A percentile compares a stretch with the other conserved stretches of the same genome.
Evolutionary conservation across 2,329 filamentous ascomycete genomes (phyloP).

Genomic region (Chrysoporthe cubensis): DNA sequence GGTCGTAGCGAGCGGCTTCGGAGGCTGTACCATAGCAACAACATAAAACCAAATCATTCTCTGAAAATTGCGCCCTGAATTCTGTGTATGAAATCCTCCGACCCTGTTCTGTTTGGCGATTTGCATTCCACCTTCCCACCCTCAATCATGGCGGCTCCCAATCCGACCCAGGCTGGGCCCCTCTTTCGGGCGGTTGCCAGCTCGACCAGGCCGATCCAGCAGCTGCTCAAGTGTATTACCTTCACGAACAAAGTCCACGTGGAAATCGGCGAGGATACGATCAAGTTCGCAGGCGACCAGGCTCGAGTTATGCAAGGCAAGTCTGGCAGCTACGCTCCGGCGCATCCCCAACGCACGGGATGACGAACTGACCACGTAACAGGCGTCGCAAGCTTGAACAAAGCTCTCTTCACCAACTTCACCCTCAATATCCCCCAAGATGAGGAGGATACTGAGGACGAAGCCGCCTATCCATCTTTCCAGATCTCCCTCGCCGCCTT

Average conservation of each 20-base stretch:
- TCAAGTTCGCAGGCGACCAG: constrained; percentile 88
- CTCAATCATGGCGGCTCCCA: constrained; percentile 24
- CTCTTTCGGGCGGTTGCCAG: constrained; percentile 78
- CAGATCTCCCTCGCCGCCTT: constrained; percentile 86
- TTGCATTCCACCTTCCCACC: neutral
- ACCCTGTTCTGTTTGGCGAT: constrained; percentile 4
- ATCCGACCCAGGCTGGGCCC: constrained; percentile 37
- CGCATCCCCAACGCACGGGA: constrained; percentile 36
- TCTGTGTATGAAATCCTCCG: constrained; percentile 24
- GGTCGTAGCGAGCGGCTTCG: constrained; percentile 28
- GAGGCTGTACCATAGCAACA: constrained; percentile 47
- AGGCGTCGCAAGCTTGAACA: constrained; percentile 85
- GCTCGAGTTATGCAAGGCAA: constrained; percentile 88
- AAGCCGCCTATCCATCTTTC: constrained; percentile 67
- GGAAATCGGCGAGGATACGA: constrained; percentile 81
- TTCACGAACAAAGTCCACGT: constrained; percentile 63
- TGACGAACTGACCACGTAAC: constrained; percentile 1
- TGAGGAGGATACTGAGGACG: constrained; percentile 45
- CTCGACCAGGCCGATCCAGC: constrained; percentile 76
- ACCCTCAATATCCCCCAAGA: constrained; percentile 60
- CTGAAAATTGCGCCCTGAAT: constrained; percentile 26
- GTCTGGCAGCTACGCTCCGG: constrained; percentile 31
- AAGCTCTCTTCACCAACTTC: constrained; percentile 85
- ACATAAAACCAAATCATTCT: constrained; percentile 35
- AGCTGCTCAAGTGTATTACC: constrained; percentile 61